Evolutionary conservation across 2,329 filamentous ascomycete species (phyloP).

Genomic region (Trichophaea hybrida): DNA sequence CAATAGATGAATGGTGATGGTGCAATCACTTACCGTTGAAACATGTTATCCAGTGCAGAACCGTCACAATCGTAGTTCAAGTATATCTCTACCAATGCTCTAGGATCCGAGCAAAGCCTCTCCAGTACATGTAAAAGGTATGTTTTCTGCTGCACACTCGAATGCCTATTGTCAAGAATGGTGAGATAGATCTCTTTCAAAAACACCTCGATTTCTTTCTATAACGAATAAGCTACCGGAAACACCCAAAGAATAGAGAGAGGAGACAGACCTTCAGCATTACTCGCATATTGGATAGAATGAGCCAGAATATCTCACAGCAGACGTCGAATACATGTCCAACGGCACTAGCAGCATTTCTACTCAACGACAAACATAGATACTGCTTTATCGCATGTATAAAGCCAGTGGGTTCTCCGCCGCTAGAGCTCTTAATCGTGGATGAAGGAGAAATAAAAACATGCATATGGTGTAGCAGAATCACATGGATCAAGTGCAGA

Average conservation of each 20-base stretch:
- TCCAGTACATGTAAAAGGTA: conserved; percentile 79
- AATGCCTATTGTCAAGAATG: conserved; percentile 73
- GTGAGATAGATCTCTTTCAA: conserved; percentile 93
- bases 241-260: background rate
- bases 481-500: conserved; percentile 84
- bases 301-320: conserved; percentile 95
- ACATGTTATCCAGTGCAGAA: conserved; percentile 86
- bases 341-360: conserved; percentile 88
- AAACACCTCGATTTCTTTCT: conserved; percentile 97
- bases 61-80: conserved; percentile 97
- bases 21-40: conserved; percentile 45
- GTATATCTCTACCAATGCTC: conserved; percentile 85
- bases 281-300: conserved; percentile 83
- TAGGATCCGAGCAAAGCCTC: conserved; percentile 68
- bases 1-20: background rate
- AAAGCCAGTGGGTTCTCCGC: conserved; percentile 75
- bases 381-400: conserved; percentile 95
- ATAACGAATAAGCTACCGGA: conserved; percentile 8
- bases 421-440: conserved; percentile 83
- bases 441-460: conserved; percentile 86
- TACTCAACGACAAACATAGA: conserved; percentile 81
- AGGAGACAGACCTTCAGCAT: conserved; percentile 61
- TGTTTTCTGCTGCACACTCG: conserved; percentile 79
- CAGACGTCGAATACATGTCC: conserved; percentile 87
- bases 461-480: conserved; percentile 82